Evolutionary conservation across 345 rosid species (phyloP).

Genomic region (Murraya koenigii): DNA sequence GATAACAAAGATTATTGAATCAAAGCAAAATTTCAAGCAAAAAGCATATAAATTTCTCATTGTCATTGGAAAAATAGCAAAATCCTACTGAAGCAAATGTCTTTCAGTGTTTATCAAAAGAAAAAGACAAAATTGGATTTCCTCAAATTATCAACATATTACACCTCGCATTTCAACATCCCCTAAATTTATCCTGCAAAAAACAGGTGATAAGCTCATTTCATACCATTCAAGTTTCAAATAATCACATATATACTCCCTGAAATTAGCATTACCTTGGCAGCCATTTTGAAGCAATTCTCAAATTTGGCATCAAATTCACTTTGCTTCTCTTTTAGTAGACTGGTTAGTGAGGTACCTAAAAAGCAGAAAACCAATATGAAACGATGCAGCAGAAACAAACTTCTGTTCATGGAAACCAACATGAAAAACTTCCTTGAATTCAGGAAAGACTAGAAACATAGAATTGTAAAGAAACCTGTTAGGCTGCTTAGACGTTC

Average conservation of each 20-base stretch:
- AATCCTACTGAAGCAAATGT: neutral
- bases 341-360: slow-evolving; percentile 55
- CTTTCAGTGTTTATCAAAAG: neutral
- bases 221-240: neutral
- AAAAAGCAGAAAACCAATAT: slow-evolving; percentile 5
- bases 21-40: neutral
- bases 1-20: neutral
- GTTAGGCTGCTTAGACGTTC: slow-evolving; percentile 63
- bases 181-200: neutral
- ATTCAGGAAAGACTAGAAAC: neutral
- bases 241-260: neutral
- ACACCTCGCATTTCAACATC: neutral
- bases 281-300: slow-evolving; percentile 47
- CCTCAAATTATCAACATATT: neutral
- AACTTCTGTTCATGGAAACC: neutral
- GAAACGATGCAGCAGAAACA: neutral
- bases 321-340: slow-evolving; percentile 51
- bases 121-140: too few relatives aligned
- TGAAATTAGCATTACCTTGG: slow-evolving; percentile 49
- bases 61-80: neutral
- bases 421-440: neutral
- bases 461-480: slow-evolving; percentile 39
- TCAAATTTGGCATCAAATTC: slow-evolving; percentile 74
- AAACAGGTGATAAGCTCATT: neutral
- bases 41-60: slow-evolving; percentile 1